Base-by-base conservation (phyloP, 2,329 filamentous ascomycete genomes). In the Pyrenochaeta sp. region DNA sequence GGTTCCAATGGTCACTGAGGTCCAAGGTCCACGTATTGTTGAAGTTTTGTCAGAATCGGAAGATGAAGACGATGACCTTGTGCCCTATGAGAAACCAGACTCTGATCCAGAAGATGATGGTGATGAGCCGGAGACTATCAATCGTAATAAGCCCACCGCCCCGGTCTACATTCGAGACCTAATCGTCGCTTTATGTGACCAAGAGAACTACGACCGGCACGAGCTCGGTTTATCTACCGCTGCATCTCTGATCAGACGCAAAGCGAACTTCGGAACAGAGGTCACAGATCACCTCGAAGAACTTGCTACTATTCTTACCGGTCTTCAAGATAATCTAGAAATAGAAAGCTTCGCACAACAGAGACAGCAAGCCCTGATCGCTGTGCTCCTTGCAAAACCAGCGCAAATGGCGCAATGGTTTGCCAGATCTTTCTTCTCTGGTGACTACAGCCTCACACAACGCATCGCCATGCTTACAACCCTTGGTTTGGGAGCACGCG, bases 81-180 rank as follows among this genome's bases (percentile, higher is more conserved):
- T 87, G 2, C 86, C 91, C 0, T 97, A 97, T 67, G 86, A 86
- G 13, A 97, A 97, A 74, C 92, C 92, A 0, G 91, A 92, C 69
- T 93, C 91, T 1, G 95, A 99, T 66, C 85, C 88, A 0, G 92
- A 96, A 72, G 95, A 99, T 72, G 94, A 92, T 0, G 93, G 97
- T 56, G 93, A 97, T 37, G 96, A 99, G 68, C 90, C 95, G 5
- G 96, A 93, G 0, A 81, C 97, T 19, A 85, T 98, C 47, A 89
- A 91, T 56, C 86, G 93, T 13, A 89, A 95, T 76, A 97, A 95
- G 68, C 86, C 90, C 24, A 90, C 86, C 56, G 86, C 92, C 0
- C 95, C 95, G 1, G 93, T 99, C 0, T 98, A 98, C 70, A 90
- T 97, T 58, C 88, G 93, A 45, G 92, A 96, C 68, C 83, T 98